Evolutionary conservation across 257 asterid genomes (phyloP), one percentile per base, ranked within the genome.

Genomic region (Solanum medicagineum): DNA sequence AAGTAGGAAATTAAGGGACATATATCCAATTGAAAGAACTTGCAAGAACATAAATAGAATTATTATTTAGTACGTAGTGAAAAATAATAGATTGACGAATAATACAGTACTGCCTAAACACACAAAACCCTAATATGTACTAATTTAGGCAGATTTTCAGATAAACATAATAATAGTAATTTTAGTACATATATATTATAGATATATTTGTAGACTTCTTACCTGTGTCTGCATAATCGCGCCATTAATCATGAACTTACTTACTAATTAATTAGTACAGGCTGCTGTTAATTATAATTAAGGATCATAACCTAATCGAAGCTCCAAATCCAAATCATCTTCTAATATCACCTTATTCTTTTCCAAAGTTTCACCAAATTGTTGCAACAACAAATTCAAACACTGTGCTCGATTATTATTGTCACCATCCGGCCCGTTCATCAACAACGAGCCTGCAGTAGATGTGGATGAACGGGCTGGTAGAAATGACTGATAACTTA

Each of bases 321-420:
- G 98, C 94, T 95, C 98, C 93, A 95, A 89, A 89, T 95, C 96
- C 88, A 94, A 77, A 14, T 92, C 94, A 20, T 94, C 92, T 19
- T 93, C 89, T 86, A 68, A 10, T 22, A 11, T 88, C 54, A 84
- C 81, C 22, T 81, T 86, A 7, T 63, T 87, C 77, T 65, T 81
- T 77, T 83, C 85, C 44, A 81, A 86, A 87, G 59, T 81, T 16
- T 81, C 85, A 13, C 88, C 85, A 79, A 86, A 85, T n/a, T 84
- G 89, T 89, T 62, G 26, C 94, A 45, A 93, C 95, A 89, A 82
- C 3, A 75, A 86, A 83, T 87, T 62, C 68, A 68, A 83, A n/a
- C 81, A 83, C 26, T 22, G 87, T 12, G 29, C 53, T 63, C 54
- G 44, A 74, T 79, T 82, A 62, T 44, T 42, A 22, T 81, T 32